Evolutionary conservation across 257 asterid species (phyloP).

Genomic region (Agastache rugosa): DNA sequence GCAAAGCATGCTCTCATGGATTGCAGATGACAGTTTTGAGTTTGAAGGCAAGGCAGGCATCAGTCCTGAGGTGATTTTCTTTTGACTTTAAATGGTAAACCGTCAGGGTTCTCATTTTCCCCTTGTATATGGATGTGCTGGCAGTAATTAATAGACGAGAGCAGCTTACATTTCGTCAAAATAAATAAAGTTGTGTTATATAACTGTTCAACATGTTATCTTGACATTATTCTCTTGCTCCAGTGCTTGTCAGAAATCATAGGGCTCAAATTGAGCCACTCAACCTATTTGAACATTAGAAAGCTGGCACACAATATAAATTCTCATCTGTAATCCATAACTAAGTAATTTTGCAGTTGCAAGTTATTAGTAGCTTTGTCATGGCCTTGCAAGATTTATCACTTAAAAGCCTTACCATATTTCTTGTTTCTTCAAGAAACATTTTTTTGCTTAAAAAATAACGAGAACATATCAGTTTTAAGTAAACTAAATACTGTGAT

Average conservation of each 20-base stretch:
- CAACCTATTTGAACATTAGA: too few species aligned
- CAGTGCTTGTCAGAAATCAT: not conserved
- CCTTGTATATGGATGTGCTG: not conserved
- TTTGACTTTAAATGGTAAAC: constrained; percentile 9
- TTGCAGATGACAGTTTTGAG: constrained; percentile 69
- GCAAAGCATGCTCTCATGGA: constrained; percentile 67
- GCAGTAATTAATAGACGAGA: not conserved
- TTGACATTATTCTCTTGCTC: not conserved
- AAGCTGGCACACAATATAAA: too few species aligned
- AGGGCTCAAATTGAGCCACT: too few species aligned
- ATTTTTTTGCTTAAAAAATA: not conserved
- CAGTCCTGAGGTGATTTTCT: constrained; percentile 60
- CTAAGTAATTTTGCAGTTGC: not conserved
- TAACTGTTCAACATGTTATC: not conserved
- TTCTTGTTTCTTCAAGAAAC: not conserved
- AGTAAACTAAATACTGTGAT: not conserved
- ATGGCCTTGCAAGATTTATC: not conserved
- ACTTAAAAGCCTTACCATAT: not conserved
- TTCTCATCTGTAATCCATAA: not conserved
- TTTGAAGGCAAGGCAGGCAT: constrained; percentile 62
- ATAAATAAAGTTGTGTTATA: not conserved
- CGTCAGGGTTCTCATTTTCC: constrained; percentile 7
- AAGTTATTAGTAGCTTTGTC: not conserved
- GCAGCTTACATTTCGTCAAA: not conserved
- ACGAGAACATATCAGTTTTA: not conserved